phyloP scores from a whole-genome alignment of 129 eudicot genomes.

The Tagetes erecta region DNA sequence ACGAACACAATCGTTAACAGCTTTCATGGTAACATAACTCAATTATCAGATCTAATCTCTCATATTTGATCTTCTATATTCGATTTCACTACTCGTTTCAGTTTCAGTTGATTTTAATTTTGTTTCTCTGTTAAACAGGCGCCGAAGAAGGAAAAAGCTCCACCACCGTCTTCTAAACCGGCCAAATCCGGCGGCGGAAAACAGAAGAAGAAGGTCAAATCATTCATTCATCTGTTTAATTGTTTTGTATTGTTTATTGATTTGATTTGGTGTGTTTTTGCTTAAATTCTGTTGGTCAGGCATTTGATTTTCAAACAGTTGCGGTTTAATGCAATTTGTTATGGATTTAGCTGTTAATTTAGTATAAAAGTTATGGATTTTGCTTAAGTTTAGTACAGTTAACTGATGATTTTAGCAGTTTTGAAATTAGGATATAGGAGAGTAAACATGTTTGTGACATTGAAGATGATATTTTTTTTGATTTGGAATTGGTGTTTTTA shows the following conservation, averaged over 20 bases:
- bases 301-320: background rate
- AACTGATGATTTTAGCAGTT: too few relatives aligned
- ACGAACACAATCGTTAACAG: background rate
- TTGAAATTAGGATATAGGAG: too few relatives aligned
- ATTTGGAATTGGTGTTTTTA: too few relatives aligned
- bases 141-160: constrained; percentile 27
- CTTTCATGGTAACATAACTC: constrained; percentile 4
- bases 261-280: background rate
- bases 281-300: background rate
- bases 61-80: background rate
- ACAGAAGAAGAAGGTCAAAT: constrained; percentile 15
- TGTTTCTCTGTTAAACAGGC: background rate
- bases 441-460: too few relatives aligned
- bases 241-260: background rate
- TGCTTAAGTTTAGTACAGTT: too few relatives aligned
- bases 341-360: background rate
- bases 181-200: constrained; percentile 5
- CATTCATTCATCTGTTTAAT: background rate
- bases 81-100: background rate
- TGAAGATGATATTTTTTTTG: too few relatives aligned
- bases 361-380: background rate
- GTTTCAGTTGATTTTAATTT: background rate
- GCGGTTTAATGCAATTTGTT: background rate
- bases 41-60: background rate
- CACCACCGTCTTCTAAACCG: constrained; percentile 17